A percentile compares a stretch with the other conserved stretches of the same genome.
Evolutionary conservation across 805 yeast species (phyloP).

Genomic region (Suhomyces pyralidae): DNA sequence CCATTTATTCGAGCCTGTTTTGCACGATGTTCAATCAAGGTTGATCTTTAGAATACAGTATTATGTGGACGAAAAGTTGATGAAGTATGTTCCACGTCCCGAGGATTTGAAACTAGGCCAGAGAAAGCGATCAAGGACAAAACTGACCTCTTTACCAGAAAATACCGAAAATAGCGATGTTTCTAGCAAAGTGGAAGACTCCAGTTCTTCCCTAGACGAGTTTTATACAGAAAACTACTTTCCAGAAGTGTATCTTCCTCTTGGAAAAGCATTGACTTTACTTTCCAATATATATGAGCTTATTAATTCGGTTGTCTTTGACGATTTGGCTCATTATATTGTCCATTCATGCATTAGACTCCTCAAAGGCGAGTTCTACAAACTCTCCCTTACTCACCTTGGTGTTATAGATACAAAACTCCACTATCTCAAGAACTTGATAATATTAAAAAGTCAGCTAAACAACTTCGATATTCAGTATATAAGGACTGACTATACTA

Average conservation of each 20-base stretch:
- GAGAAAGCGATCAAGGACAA: slow-evolving; percentile 9
- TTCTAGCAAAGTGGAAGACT: not conserved
- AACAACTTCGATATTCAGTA: slow-evolving; percentile 76
- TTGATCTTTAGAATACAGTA: slow-evolving; percentile 76
- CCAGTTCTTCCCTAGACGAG: slow-evolving; percentile 19
- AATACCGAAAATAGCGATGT: not conserved
- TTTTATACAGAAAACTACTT: slow-evolving; percentile 39
- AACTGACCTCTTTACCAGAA: not conserved
- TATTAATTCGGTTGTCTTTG: slow-evolving; percentile 74
- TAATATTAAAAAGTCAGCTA: slow-evolving; percentile 67
- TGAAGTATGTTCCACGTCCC: slow-evolving; percentile 61
- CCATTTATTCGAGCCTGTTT: slow-evolving; percentile 62
- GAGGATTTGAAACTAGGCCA: slow-evolving; percentile 64
- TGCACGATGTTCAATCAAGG: slow-evolving; percentile 76
- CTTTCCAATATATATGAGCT: slow-evolving; percentile 77
- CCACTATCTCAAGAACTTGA: slow-evolving; percentile 67
- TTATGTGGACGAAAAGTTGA: slow-evolving; percentile 65
- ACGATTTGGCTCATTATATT: slow-evolving; percentile 83
- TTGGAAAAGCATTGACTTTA: slow-evolving; percentile 63
- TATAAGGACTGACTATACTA: slow-evolving; percentile 63
- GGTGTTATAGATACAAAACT: slow-evolving; percentile 60
- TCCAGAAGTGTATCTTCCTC: slow-evolving; percentile 64
- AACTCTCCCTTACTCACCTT: slow-evolving; percentile 40
- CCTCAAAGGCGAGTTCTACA: slow-evolving; percentile 50
- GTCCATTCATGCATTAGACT: slow-evolving; percentile 74